Percentiles rank a stretch among this genome's conserved stretches.
Conservation (phyloP, 495 filamentous ascomycete species). For the Aspergillus carlsbadensis region DNA sequence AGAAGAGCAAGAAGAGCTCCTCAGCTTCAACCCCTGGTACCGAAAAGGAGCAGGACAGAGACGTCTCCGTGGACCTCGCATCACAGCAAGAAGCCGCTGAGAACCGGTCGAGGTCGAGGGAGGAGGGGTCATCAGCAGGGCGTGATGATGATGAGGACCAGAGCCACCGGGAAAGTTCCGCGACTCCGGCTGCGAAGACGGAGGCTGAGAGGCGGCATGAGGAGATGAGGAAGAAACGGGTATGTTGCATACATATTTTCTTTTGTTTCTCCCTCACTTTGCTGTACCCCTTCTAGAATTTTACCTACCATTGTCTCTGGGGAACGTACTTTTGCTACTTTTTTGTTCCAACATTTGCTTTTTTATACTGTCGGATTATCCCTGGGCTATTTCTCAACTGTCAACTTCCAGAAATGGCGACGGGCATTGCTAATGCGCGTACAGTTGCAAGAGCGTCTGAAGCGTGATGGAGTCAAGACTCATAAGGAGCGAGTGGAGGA, state of each 20-base stretch:
- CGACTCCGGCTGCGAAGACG: slow-evolving; percentile 57
- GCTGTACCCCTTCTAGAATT: not conserved
- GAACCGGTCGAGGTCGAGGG: not conserved
- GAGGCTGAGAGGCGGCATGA: slow-evolving; percentile 80
- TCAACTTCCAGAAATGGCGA: not conserved
- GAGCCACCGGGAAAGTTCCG: slow-evolving; percentile 6
- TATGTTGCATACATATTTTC: slow-evolving; percentile 42
- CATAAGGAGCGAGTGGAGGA: slow-evolving; percentile 97
- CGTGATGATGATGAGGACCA: not conserved
- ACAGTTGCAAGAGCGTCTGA: slow-evolving; percentile 64
- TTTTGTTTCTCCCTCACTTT: not conserved
- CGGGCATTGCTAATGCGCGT: not conserved
- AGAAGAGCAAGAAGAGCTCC: slow-evolving; percentile 65
- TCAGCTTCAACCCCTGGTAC: slow-evolving; percentile 15
- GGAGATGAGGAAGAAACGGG: slow-evolving; percentile 75
- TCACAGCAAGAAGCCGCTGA: not conserved
- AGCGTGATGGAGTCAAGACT: slow-evolving; percentile 84
- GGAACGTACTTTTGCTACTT: not conserved
- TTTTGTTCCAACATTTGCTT: not conserved
- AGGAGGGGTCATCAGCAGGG: not conserved
- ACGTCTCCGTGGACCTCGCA: not conserved
- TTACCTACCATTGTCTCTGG: not conserved
- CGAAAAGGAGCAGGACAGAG: slow-evolving; percentile 1
- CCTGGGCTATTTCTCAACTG: slow-evolving; percentile 6
- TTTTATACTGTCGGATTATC: not conserved